Base-by-base conservation (phyloP, 1,284 basidiomycete genomes). In the Microbotryum lychnidis-dioicae region DNA sequence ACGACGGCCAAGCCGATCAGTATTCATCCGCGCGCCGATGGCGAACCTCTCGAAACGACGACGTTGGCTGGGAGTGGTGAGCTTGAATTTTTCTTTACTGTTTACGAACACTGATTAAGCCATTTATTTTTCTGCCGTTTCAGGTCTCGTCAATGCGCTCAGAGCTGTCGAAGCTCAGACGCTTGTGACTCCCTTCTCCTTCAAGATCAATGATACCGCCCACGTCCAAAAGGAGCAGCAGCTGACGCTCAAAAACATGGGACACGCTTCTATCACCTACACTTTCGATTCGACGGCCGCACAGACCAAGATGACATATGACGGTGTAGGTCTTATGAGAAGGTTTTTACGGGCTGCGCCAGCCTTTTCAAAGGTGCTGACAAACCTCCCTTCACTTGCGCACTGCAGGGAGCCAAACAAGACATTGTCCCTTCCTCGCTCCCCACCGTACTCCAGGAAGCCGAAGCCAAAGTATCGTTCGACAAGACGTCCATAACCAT, bases 201-300 rank as follows among this genome's bases (percentile, higher is more conserved):
- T 87, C 27, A 74, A 83, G 62, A 75, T 87, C 57, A 89, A 87
- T 72, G 86, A 87, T 73, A 87, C 86, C 1, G 79, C 81, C 1
- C 75, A 85, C 71, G 82, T 83, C 71, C 73, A 76, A 56, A 70
- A 74, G 56, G 56, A 69, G 75, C 84, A 75, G 58, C 68, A 63
- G 47, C 50, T 77, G 53, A 73, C 71, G 73, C 77, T 78, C 56
- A 56, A 57, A 10, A 68, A 68, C 64, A 55, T 33, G 31, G 60
- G 62, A 29, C 6, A 49, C 1, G 33, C 18, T 5, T 8, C 64
- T 6, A 52, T 64, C 4, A 52, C 33, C 6, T 68, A 68, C 60
- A 54, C 48, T 21, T 42, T 66, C 16, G 18, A 6, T 0, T 42
- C 37, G 49, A 18, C 31, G 4, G 50, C 50, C 18, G 64, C 62